These are phyloP conservation scores for Capsicum pubescens DNA, from an alignment of 257 asterid genomes.

Conservation along the genomic window DNA sequence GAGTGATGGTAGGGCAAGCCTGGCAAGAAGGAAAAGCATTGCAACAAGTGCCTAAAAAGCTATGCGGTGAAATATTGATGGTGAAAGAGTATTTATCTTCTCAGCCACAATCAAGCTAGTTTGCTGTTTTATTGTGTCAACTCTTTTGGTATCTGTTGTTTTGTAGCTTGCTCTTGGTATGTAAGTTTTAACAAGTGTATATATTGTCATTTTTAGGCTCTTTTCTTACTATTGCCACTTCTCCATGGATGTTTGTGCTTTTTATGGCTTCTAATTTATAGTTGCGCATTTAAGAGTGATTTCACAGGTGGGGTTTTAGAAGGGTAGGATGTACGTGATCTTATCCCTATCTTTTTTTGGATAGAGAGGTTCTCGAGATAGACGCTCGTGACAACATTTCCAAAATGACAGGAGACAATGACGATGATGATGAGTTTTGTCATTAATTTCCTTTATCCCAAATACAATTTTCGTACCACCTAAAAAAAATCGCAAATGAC, in stretches of 20 bases:
- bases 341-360: no score
- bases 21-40: conserved; percentile 87
- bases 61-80: conserved; percentile 78
- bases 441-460: neutral
- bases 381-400: no score
- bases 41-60: conserved; percentile 77
- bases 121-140: neutral
- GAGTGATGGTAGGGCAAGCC: conserved; percentile 84
- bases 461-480: neutral
- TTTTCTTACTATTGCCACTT: conserved; percentile 5
- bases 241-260: neutral
- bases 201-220: conserved; percentile 13
- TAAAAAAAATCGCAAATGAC: neutral
- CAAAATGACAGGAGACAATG: no score
- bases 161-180: neutral
- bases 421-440: no score
- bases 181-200: neutral
- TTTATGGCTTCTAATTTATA: neutral
- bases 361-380: no score
- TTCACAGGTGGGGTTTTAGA: no score
- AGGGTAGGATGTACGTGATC: no score
- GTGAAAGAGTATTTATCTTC: conserved; percentile 56
- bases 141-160: neutral
- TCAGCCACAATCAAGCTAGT: conserved; percentile 20
- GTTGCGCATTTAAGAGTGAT: neutral